A percentile compares a stretch with the other conserved stretches of the same genome.
These are phyloP conservation scores for Gardenia jasminoides DNA, from an alignment of 257 asterid species.

Conservation along the genomic window DNA sequence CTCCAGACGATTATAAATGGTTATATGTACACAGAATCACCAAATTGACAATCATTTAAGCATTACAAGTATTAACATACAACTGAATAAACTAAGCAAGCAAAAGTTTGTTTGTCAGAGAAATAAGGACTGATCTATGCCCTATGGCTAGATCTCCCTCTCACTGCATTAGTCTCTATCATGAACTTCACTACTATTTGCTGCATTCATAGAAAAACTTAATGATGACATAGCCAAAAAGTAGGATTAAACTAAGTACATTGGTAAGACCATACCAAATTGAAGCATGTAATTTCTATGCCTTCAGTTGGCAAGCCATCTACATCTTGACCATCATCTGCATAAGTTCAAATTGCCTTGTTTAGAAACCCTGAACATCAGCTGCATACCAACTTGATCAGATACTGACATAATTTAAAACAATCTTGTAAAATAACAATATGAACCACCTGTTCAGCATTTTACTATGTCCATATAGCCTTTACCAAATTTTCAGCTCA, in stretches of 20 bases:
- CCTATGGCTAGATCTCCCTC: background rate
- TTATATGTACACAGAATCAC: background rate
- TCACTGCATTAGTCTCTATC: background rate
- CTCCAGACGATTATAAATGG: too few relatives aligned
- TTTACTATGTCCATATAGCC: background rate
- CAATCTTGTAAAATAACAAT: background rate
- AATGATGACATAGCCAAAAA: background rate
- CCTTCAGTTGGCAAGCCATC: conserved; percentile 98
- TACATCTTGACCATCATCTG: conserved; percentile 79
- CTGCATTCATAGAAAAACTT: background rate
- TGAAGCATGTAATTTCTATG: conserved; percentile 89
- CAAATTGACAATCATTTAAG: background rate
- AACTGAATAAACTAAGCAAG: background rate
- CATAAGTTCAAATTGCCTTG: conserved; percentile 27
- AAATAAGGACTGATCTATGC: background rate
- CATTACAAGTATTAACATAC: background rate
- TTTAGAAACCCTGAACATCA: conserved; percentile 3
- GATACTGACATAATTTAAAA: background rate
- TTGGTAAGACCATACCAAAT: conserved; percentile 52
- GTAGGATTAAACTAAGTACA: background rate
- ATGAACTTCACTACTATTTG: background rate
- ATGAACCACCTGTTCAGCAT: background rate
- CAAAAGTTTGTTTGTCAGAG: background rate
- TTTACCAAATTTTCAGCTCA: background rate
- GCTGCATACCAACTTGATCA: background rate